These are phyloP conservation scores for Suillus spraguei DNA, from an alignment of 768 basidiomycete genomes.

Conservation along the genomic window DNA sequence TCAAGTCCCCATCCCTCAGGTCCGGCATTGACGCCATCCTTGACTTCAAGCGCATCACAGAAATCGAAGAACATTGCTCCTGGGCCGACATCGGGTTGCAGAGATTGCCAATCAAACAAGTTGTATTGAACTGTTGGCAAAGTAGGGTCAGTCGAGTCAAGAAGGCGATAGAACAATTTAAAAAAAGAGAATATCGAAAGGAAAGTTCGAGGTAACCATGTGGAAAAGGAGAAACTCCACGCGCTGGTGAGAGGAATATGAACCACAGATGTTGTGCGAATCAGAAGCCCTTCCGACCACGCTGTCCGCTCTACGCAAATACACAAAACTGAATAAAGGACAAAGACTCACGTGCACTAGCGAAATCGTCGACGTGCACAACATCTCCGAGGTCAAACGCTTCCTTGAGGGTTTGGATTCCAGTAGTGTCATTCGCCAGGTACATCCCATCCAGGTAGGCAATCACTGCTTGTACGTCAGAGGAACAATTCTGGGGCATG, in stretches of 20 bases:
- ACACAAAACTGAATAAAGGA: neutral
- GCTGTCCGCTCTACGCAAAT: neutral
- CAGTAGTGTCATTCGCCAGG: constrained; percentile 41
- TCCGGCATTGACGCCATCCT: constrained; percentile 42
- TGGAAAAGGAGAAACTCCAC: neutral
- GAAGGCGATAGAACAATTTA: too few species aligned
- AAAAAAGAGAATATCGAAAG: neutral
- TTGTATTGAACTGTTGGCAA: constrained; percentile 45
- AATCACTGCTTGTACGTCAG: constrained; percentile 68
- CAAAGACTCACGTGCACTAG: constrained; percentile 48
- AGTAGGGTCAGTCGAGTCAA: neutral
- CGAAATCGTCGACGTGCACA: constrained; percentile 67
- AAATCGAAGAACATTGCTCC: constrained; percentile 39
- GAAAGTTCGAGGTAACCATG: neutral
- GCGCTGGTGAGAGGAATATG: neutral
- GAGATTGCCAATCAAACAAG: constrained; percentile 67
- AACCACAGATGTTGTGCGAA: neutral
- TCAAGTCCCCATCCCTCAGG: constrained; percentile 62
- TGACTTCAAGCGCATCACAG: constrained; percentile 42
- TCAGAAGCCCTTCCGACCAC: neutral
- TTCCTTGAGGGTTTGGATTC: constrained; percentile 57
- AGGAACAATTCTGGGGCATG: constrained; percentile 76
- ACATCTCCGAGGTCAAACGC: constrained; percentile 59
- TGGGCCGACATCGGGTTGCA: constrained; percentile 53
- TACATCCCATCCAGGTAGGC: constrained; percentile 62